phyloP scores from a whole-genome alignment of 2,329 filamentous ascomycete genomes.

The Aspergillus calidoustus region DNA sequence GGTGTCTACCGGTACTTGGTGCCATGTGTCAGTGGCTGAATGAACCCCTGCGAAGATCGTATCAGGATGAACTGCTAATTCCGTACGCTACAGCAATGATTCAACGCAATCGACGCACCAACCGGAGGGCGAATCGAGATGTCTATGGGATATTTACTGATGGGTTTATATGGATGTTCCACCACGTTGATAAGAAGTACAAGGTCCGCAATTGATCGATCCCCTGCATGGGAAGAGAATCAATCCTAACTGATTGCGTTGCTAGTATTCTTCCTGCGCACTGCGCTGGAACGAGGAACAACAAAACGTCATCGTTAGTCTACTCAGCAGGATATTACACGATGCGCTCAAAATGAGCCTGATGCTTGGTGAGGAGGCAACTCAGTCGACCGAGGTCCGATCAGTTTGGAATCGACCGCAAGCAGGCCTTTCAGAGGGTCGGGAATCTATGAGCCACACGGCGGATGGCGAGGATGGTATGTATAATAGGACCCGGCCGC shows the following conservation, averaged over 20 bases:
- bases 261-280: constrained; percentile 1
- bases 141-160: not conserved
- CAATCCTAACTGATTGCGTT: not conserved
- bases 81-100: not conserved
- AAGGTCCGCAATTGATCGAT: no score
- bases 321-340: constrained; percentile 1
- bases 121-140: not conserved
- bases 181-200: no score
- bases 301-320: not conserved
- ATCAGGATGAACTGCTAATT: not conserved
- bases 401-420: not conserved
- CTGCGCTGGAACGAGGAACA: not conserved
- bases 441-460: not conserved
- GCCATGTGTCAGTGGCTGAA: not conserved
- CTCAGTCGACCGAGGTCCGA: not conserved
- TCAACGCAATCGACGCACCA: not conserved
- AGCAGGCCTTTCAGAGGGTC: not conserved
- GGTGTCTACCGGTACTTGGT: not conserved
- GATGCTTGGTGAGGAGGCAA: not conserved
- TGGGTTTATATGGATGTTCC: no score
- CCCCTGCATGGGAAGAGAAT: no score
- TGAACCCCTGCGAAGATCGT: no score
- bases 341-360: not conserved
- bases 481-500: no score
- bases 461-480: not conserved